Base-by-base conservation (phyloP, 441 rosid genomes). In the Eruca vesicaria region DNA sequence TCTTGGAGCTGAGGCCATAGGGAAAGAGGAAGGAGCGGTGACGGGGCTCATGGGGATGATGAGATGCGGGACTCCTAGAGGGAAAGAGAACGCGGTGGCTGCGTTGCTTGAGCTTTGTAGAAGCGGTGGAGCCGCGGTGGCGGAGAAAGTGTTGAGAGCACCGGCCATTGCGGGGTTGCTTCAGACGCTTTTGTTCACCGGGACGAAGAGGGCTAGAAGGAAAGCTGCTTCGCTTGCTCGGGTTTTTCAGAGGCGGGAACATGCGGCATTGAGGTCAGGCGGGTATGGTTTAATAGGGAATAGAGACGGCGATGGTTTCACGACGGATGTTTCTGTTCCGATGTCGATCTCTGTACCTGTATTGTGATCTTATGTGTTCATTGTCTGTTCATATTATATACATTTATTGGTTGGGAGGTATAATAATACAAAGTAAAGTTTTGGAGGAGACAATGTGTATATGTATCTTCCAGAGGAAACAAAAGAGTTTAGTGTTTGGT, bases 31-130 rank as follows among this genome's bases (percentile, higher is more conserved):
- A 41, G 82, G 63, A 9, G 91, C 94, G 0, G 87, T 93, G 56
- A 58, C 86, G 0, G 97, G 97, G 14, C 77, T 96, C 69, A 74
- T 88, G 38, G 84, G 85, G 28, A 87, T 96, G 97, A 93, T 91
- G 98, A 84, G 92, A 29, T 84, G 96, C 10, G 97, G 99, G 55
- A 96, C 93, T 1, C 87, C 97, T 2, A 87, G 97, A 78, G 99
- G 92, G 38, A 96, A 96, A 85, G 98, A 93, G 75, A 96, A 89
- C 55, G 99, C 97, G 0, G 97, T 96, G 0, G 95, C 98, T n/a
- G 97, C 99, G 3, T 80, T 96, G 87, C 93, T 96, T 1, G 99
- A 93, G 80, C 75, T 96, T 8, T 96, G 98, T 86, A 78, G 86
- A 66, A 81, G 88, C 16, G 97, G 98, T 32, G 98, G 98, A 19